Evolutionary conservation across 371 early-diverging fungal species (phyloP).

Genomic region (Rhizopus arrhizus): DNA sequence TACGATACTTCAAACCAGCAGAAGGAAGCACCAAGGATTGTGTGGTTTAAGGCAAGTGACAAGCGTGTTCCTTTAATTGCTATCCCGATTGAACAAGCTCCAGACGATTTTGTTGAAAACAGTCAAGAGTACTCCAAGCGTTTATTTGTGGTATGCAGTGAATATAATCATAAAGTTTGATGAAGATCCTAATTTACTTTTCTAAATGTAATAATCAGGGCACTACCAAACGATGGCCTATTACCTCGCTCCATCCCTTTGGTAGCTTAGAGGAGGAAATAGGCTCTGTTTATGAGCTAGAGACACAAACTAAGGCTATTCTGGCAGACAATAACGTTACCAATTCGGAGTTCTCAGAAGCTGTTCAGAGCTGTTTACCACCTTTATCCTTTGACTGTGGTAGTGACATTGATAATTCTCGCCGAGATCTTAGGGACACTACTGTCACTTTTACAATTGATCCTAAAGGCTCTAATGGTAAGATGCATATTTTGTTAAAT

Average conservation of each 20-base stretch:
- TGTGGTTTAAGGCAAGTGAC: conserved; percentile 76
- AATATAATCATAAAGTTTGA: conserved; percentile 5
- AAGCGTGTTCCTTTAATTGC: conserved; percentile 75
- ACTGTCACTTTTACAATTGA: conserved; percentile 29
- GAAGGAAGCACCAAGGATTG: conserved; percentile 21
- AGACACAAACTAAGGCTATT: conserved; percentile 69
- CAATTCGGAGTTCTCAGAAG: conserved; percentile 58
- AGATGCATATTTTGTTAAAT: background rate
- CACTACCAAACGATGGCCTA: conserved; percentile 71
- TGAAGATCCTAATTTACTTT: conserved; percentile 3
- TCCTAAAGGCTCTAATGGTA: conserved; percentile 50
- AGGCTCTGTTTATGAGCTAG: conserved; percentile 69
- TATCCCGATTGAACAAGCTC: conserved; percentile 68
- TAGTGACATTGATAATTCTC: conserved; percentile 44
- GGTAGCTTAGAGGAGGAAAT: conserved; percentile 64
- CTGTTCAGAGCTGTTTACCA: conserved; percentile 68
- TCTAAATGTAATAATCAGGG: conserved; percentile 30
- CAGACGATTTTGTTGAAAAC: conserved; percentile 63
- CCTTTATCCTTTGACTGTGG: conserved; percentile 46
- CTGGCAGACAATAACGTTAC: conserved; percentile 65
- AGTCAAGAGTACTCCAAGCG: conserved; percentile 53
- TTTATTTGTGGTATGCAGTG: conserved; percentile 35
- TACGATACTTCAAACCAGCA: conserved; percentile 14
- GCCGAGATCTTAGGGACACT: conserved; percentile 58
- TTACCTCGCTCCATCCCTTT: conserved; percentile 67